A percentile compares a stretch with the other conserved stretches of the same genome.
phyloP scores from a whole-genome alignment of 345 rosid species.

The Combretum micranthum region DNA sequence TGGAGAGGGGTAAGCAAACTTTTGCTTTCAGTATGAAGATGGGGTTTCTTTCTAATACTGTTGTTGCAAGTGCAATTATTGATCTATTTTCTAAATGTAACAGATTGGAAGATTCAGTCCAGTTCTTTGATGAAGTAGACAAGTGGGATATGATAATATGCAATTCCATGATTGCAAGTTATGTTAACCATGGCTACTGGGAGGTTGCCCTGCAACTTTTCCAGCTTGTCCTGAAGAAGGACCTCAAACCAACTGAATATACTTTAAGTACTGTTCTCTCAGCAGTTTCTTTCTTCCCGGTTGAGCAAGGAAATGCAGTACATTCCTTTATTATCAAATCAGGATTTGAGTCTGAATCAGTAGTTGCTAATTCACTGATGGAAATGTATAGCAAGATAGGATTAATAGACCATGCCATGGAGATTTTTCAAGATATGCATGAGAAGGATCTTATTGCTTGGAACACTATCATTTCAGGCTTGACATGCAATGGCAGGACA shows the following conservation, averaged over 20 bases:
- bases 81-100: slow-evolving; percentile 76
- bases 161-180: slow-evolving; percentile 58
- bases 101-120: slow-evolving; percentile 67
- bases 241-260: slow-evolving; percentile 45
- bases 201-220: slow-evolving; percentile 43
- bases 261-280: slow-evolving; percentile 49
- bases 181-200: slow-evolving; percentile 40
- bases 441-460: slow-evolving; percentile 54
- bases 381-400: slow-evolving; percentile 60
- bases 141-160: slow-evolving; percentile 45
- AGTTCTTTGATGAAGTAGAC: slow-evolving; percentile 36
- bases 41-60: slow-evolving; percentile 56
- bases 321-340: slow-evolving; percentile 57
- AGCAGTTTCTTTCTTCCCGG: slow-evolving; percentile 28
- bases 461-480: slow-evolving; percentile 60
- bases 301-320: slow-evolving; percentile 48
- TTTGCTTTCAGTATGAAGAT: slow-evolving; percentile 49
- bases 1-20: slow-evolving; percentile 65
- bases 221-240: slow-evolving; percentile 31
- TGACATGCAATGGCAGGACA: slow-evolving; percentile 38
- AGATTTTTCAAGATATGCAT: slow-evolving; percentile 33
- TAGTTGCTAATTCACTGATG: slow-evolving; percentile 56
- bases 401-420: slow-evolving; percentile 33
- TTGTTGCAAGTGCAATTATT: slow-evolving; percentile 65
- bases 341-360: slow-evolving; percentile 40